These are phyloP conservation scores for Sugiyamaella grinbergsii DNA, from an alignment of 1,139 yeast genomes.

Conservation along the genomic window DNA sequence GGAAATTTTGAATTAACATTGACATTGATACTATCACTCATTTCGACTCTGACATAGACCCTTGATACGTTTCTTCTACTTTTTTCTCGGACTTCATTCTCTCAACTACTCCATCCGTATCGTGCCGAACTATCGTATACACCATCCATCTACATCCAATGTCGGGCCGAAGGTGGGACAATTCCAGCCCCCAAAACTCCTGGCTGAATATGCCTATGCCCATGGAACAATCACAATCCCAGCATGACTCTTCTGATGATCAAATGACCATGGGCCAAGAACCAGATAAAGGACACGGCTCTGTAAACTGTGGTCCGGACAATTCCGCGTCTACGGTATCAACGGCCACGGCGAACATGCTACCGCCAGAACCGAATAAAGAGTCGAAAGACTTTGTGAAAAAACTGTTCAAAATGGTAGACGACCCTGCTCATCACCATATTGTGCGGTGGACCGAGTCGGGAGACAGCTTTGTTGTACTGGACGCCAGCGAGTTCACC, in stretches of 20 bases:
- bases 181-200: neutral
- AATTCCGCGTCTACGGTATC: neutral
- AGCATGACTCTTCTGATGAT: neutral
- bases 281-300: too few species aligned
- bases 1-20: too few species aligned
- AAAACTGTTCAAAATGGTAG: slow-evolving; percentile 72
- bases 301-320: neutral
- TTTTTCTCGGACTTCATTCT: too few species aligned
- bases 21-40: too few species aligned
- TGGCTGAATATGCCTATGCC: slow-evolving; percentile 11
- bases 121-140: too few species aligned
- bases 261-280: slow-evolving; percentile 1
- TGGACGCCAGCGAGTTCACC: slow-evolving; percentile 85
- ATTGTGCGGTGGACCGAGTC: slow-evolving; percentile 80
- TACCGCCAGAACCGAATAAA: neutral
- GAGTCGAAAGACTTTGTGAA: slow-evolving; percentile 33
- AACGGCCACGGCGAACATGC: neutral
- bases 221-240: slow-evolving; percentile 1
- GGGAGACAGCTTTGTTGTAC: slow-evolving; percentile 86
- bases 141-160: slow-evolving; percentile 1
- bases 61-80: too few species aligned
- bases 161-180: slow-evolving; percentile 13
- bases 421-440: slow-evolving; percentile 68
- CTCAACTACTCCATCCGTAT: too few species aligned
- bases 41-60: too few species aligned